phyloP scores from a whole-genome alignment of 352 stramenopile genomes.

The Pythium plurisporium region DNA sequence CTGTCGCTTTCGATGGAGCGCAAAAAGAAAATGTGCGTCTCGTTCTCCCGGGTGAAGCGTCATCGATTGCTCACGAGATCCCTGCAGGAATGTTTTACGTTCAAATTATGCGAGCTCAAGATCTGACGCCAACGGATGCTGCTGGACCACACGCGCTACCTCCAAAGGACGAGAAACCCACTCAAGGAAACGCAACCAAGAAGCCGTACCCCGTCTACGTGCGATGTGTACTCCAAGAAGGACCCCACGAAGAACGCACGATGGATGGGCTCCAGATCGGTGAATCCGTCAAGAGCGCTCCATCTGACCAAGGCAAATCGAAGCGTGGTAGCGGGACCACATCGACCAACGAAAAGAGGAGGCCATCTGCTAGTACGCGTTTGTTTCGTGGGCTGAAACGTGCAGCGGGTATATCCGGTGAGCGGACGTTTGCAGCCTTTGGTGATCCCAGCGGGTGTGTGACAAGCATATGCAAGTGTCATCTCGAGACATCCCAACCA shows the following conservation, averaged over 20 bases:
- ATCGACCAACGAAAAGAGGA: slow-evolving; percentile 17
- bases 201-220: slow-evolving; percentile 64
- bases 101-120: slow-evolving; percentile 67
- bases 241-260: slow-evolving; percentile 67
- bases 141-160: not conserved
- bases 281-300: not conserved
- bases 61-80: slow-evolving; percentile 70
- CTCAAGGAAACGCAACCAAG: slow-evolving; percentile 21
- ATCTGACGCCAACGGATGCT: slow-evolving; percentile 43
- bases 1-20: slow-evolving; percentile 69
- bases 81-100: slow-evolving; percentile 78
- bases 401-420: slow-evolving; percentile 64
- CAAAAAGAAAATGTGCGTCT: slow-evolving; percentile 70
- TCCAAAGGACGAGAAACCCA: slow-evolving; percentile 14
- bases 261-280: slow-evolving; percentile 51
- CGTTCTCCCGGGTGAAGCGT: slow-evolving; percentile 69
- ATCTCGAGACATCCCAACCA: slow-evolving; percentile 13
- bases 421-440: slow-evolving; percentile 64
- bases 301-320: slow-evolving; percentile 16
- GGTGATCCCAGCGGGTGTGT: slow-evolving; percentile 75
- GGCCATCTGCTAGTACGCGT: slow-evolving; percentile 57
- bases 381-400: slow-evolving; percentile 73
- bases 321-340: slow-evolving; percentile 6
- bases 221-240: slow-evolving; percentile 72
- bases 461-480: slow-evolving; percentile 67